Percentiles rank a stretch among this genome's conserved stretches.
Evolutionary conservation across 148 eudicot species (phyloP).

Genomic region (Arctostaphylos glauca): DNA sequence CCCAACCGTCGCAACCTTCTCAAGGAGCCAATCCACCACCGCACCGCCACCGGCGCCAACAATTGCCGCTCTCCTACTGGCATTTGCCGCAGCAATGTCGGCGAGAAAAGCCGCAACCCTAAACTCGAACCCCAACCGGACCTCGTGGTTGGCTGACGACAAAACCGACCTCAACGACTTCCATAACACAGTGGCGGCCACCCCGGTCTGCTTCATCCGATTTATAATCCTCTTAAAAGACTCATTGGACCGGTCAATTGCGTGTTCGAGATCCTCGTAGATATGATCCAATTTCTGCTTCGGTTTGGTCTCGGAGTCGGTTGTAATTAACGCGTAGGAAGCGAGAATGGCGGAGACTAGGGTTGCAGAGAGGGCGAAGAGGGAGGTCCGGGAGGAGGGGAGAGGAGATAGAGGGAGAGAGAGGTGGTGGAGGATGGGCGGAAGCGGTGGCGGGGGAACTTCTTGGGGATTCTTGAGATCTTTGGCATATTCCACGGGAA

Average conservation of each 20-base stretch:
- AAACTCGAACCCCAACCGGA: conserved; percentile 79
- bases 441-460: conserved; percentile 18
- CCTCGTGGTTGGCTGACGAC: conserved; percentile 78
- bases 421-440: conserved; percentile 8
- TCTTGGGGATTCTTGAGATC: conserved; percentile 16
- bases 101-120: conserved; percentile 91
- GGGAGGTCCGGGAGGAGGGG: conserved; percentile 13
- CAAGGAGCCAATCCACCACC: conserved; percentile 87
- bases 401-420: conserved; percentile 1
- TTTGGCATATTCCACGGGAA: background rate
- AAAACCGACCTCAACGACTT: conserved; percentile 70
- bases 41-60: conserved; percentile 85
- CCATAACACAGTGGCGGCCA: conserved; percentile 76
- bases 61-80: conserved; percentile 66
- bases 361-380: conserved; percentile 31
- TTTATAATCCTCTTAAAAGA: conserved; percentile 33
- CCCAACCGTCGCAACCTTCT: conserved; percentile 44
- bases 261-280: conserved; percentile 29
- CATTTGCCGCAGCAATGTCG: conserved; percentile 89
- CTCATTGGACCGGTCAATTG: conserved; percentile 43
- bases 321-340: conserved; percentile 26
- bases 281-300: conserved; percentile 3
- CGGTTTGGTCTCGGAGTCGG: background rate
- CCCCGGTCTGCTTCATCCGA: conserved; percentile 67
- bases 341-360: conserved; percentile 27